phyloP scores from a whole-genome alignment of 1,139 yeast species.

The Hemisphaericaspora lyxosophila region DNA sequence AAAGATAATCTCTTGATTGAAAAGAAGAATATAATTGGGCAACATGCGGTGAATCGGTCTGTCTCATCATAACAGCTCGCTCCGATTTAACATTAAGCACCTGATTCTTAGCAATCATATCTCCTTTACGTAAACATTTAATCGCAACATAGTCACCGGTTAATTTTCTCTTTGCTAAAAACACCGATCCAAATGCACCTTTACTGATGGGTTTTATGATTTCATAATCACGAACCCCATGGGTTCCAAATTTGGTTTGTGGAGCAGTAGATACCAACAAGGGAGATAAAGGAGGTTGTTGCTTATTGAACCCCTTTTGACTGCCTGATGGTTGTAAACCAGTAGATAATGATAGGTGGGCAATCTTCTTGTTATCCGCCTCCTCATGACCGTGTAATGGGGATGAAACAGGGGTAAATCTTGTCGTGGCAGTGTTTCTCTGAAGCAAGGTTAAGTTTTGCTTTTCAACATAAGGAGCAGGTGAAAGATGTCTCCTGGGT shows the following conservation, averaged over 20 bases:
- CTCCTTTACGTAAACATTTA: slow-evolving; percentile 88
- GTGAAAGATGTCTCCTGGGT: slow-evolving; percentile 57
- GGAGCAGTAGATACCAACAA: slow-evolving; percentile 64
- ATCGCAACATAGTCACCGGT: slow-evolving; percentile 97
- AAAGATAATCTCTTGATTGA: slow-evolving; percentile 83
- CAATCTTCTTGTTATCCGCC: slow-evolving; percentile 12
- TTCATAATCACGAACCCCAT: slow-evolving; percentile 86
- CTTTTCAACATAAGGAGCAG: slow-evolving; percentile 48
- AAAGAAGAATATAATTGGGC: slow-evolving; percentile 88
- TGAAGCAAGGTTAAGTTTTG: slow-evolving; percentile 58
- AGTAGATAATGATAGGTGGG: slow-evolving; percentile 16
- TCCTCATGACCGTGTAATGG: slow-evolving; percentile 11
- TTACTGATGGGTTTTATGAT: slow-evolving; percentile 90
- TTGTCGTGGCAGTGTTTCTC: slow-evolving; percentile 30
- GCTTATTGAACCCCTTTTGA: slow-evolving; percentile 17
- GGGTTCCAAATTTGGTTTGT: slow-evolving; percentile 51
- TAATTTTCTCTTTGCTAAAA: slow-evolving; percentile 72
- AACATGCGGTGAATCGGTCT: slow-evolving; percentile 89
- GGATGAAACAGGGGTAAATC: slow-evolving; percentile 14
- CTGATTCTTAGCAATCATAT: slow-evolving; percentile 96
- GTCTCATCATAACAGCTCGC: slow-evolving; percentile 96
- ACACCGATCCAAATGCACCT: slow-evolving; percentile 98
- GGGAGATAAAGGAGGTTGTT: slow-evolving; percentile 77
- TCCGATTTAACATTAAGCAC: slow-evolving; percentile 93
- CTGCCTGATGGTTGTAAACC: slow-evolving; percentile 8